These are phyloP conservation scores for Beverwykella pulmonaria DNA, from an alignment of 495 filamentous ascomycete species.

Conservation along the genomic window DNA sequence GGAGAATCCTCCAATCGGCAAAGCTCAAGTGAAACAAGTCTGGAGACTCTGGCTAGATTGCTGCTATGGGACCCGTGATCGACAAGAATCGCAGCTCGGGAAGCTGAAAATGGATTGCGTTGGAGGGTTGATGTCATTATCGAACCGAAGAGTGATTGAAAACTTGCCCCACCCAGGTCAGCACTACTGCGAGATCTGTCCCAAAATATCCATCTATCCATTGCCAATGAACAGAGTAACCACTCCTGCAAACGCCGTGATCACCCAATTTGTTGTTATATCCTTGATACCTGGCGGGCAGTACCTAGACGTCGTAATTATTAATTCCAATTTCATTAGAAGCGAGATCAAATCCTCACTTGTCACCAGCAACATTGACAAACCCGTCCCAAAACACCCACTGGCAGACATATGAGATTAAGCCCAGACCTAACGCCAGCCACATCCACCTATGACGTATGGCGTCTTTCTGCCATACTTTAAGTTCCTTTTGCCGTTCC, in stretches of 20 bases:
- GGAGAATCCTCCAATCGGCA: neutral
- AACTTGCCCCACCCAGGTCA: neutral
- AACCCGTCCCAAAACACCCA: slow-evolving; percentile 6
- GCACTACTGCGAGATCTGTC: neutral
- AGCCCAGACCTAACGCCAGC: neutral
- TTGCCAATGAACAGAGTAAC: slow-evolving; percentile 1
- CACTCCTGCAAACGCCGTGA: slow-evolving; percentile 4
- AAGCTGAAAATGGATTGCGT: neutral
- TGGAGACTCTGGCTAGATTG: neutral
- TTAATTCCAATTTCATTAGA: neutral
- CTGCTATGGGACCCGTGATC: neutral
- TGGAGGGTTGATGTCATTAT: neutral
- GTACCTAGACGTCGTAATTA: slow-evolving; percentile 1
- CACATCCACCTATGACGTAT: slow-evolving; percentile 1
- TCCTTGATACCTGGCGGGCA: slow-evolving; percentile 1
- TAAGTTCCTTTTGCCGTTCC: neutral
- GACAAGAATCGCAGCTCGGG: neutral
- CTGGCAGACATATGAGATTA: slow-evolving; percentile 2
- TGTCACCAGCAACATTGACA: slow-evolving; percentile 1
- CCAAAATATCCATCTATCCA: neutral
- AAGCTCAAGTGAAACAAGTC: neutral
- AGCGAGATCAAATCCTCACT: neutral
- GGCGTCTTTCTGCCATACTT: neutral
- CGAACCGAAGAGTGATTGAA: neutral
- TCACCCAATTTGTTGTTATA: slow-evolving; percentile 3